Base-by-base conservation (phyloP, 2,329 filamentous ascomycete genomes). In the Botrytis medusae region DNA sequence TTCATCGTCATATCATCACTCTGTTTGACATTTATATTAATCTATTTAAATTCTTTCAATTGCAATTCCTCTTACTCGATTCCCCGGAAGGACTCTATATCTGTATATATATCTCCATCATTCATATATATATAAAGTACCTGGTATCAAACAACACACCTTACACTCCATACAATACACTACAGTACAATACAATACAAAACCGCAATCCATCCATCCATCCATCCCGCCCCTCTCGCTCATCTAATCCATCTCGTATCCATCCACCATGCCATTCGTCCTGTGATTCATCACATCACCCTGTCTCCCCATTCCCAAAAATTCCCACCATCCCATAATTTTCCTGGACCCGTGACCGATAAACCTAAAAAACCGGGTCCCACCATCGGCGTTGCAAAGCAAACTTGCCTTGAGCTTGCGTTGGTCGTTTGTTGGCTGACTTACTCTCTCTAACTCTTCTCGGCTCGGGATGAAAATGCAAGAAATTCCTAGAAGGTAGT, bases 311-410 rank as follows among this genome's bases (percentile, higher is more conserved):
- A n/a, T 29, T 9, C n/a, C 48, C 46, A 25, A n/a, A 14, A 18
- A 18, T 32, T 7, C 14, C 14, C 51, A 57, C n/a, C 48, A 54
- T 64, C 62, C 8, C 42, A 48, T 14, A 37, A 16, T 40, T 71
- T 64, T 64, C 59, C n/a, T 51, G 8, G 65, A 62, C 69, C 60
- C 69, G 69, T 71, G 69, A 71, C 69, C 59, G 59, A 71, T 51
- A 16, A 71, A 64, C 37, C 44, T 16, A n/a, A 20, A 70, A 68
- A 71, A 51, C 44, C 59, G 69, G 59, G 69, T 71, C 69, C 69
- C 69, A 71, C 44, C 51, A 57, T 12, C 25, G n/a, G n/a, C 51
- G 51, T 57, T 57, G 14, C 51, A 29, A 57, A 44, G 16, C 12
- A 16, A 57, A 57, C 14, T 18, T 7, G n/a, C n/a, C 40, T 71